Evolutionary conservation across 129 eudicot genomes (phyloP), one percentile per base, ranked within the genome.

Genomic region (Glebionis coronaria): DNA sequence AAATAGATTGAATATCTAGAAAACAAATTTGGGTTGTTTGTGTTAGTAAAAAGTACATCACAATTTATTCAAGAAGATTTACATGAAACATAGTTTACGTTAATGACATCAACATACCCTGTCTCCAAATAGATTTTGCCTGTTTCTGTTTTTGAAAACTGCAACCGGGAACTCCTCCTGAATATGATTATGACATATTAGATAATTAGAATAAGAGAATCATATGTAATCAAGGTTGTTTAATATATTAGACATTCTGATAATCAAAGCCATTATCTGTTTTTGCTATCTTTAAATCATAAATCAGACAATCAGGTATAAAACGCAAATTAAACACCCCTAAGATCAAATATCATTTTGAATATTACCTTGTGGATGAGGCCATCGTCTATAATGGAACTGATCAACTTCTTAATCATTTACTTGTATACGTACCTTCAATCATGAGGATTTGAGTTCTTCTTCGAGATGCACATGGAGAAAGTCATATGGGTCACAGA

Each of bases 141-240:
- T 88, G 70, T 88, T 92, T 78, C 80, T 71, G 87, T 88, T 92
- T 81, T 91, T 80, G 74, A 92, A 92, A 62, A 92, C 83, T 4
- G 98, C 96, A 45, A 92, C 82, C 83, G 85, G 96, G 54, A 92
- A 80, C 76, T 92, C 98, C 72, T 92, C 98, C 98, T 92, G 84
- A 18, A 35, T 18, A 52, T 42, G 11, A 54, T n/a, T 40, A 31
- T 38, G 13, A n/a, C 44, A 58, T 28, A n/a, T n/a, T n/a, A n/a
- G n/a, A n/a, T n/a, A n/a, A 13, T 14, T 10, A 61, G 47, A 35
- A 35, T 35, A 5, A 61, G 49, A n/a, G 15, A 31, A 61, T 56
- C 40, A 7, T 5, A 20, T 29, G 38, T 29, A 29, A 13, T 14
- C n/a, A 5, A 13, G 14, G 63, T 7, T 49, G 58, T 14, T 15